Evolutionary conservation across 495 filamentous ascomycete genomes (phyloP), one percentile per base, ranked within the genome.

Genomic region (Xylaria scruposa): DNA sequence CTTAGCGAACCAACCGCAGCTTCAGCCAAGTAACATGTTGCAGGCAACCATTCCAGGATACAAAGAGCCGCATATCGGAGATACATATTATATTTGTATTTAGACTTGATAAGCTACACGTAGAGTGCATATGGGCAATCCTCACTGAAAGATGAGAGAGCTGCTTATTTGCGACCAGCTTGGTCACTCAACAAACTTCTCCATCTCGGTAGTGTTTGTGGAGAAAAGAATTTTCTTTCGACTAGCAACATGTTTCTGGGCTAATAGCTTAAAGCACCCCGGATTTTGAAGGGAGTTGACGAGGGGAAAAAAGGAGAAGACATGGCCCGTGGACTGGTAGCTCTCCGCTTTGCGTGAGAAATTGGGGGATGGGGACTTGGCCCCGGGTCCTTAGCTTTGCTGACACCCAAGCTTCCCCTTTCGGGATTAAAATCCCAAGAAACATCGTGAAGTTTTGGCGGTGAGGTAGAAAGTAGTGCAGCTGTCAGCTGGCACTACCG

Each of bases 41-140:
- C 49, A 44, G 49, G 13, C 47, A 58, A 58, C 47, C 51, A 68
- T 29, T 15, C 2, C 33, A 24, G 53, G 59, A 64, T 56, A 47
- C 2, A 63, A 61, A 63, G 68, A 70, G 68, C 68, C 68, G 68
- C 59, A 70, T 31, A 64, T 63, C 47, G 59, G 68, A 70, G 68
- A 33, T 44, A 49, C 15, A n/a, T 61, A 5, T 24, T 19, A 26
- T 38, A 62, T 42, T 40, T 24, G 12, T 13, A 40, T 38, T 31
- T 62, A 21, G 59, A 62, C 59, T 62, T 26, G 64, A 40, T 44
- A 44, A 29, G 51, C 36, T 3, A 46, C 17, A 36, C 56, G 56
- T 38, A 36, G 56, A 38, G 56, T 13, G 58, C 58, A 60, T 60
- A 21, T 10, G 54, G 54, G 54, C 29, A 36, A 15, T 36, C 6